Conservation (phyloP, 1,284 basidiomycete genomes). For the Moesziomyces globuligerus region DNA sequence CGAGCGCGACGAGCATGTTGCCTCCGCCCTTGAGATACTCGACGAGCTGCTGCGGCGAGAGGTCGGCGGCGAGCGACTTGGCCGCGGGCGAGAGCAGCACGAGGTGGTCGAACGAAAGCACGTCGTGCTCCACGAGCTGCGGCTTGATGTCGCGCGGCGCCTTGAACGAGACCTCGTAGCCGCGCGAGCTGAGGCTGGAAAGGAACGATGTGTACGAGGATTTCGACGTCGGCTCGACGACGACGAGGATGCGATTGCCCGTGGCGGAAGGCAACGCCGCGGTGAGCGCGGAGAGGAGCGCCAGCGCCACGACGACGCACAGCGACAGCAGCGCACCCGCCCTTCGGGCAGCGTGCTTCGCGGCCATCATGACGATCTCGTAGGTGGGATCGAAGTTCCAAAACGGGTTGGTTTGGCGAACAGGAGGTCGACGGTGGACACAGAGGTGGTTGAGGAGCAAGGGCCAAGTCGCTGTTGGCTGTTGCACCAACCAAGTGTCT, state of each 20-base stretch:
- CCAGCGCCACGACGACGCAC: slow-evolving; percentile 4
- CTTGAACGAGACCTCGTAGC: slow-evolving; percentile 46
- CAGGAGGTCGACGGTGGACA: neutral
- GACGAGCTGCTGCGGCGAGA: slow-evolving; percentile 85
- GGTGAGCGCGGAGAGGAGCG: slow-evolving; percentile 19
- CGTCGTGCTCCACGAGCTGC: slow-evolving; percentile 51
- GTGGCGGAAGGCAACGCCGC: slow-evolving; percentile 48
- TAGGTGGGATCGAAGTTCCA: no score
- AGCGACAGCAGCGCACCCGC: slow-evolving; percentile 1
- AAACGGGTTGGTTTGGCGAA: no score
- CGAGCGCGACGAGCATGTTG: slow-evolving; percentile 85
- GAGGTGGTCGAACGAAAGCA: slow-evolving; percentile 60
- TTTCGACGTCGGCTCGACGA: slow-evolving; percentile 32
- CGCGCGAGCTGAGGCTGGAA: slow-evolving; percentile 34
- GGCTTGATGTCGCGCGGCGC: slow-evolving; percentile 35
- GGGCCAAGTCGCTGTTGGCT: no score
- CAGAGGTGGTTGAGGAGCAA: neutral
- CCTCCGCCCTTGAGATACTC: slow-evolving; percentile 75
- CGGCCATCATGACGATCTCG: slow-evolving; percentile 2
- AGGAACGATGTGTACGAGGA: slow-evolving; percentile 45
- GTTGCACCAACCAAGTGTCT: slow-evolving; percentile 18
- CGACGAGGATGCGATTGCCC: slow-evolving; percentile 57
- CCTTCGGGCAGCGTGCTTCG: neutral
- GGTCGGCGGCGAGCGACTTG: slow-evolving; percentile 76
- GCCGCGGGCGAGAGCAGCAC: slow-evolving; percentile 51